phyloP scores from a whole-genome alignment of 78 protist genomes.

The Planoprotostelium fungivorum region DNA sequence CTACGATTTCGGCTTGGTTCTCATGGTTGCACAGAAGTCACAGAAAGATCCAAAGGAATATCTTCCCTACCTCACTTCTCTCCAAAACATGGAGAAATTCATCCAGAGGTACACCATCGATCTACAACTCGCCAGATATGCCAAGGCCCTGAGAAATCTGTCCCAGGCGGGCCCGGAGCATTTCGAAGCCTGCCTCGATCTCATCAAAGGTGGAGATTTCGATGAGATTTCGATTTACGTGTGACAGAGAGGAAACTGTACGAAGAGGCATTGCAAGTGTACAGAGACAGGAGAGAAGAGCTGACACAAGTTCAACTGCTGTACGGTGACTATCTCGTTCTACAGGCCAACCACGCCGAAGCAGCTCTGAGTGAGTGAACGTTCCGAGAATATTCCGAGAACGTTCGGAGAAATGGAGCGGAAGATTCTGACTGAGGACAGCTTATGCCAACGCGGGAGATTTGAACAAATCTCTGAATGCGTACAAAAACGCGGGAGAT shows the following conservation, averaged over 20 bases:
- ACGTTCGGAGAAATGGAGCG: no score
- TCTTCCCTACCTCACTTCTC: conserved; percentile 49
- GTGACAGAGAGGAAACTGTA: conserved; percentile 7
- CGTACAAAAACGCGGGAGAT: conserved; percentile 39
- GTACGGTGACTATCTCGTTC: conserved; percentile 34
- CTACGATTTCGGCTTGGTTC: conserved; percentile 76
- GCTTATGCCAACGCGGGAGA: conserved; percentile 14
- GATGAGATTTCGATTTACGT: not conserved
- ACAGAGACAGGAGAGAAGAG: conserved; percentile 5
- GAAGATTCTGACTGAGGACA: no score
- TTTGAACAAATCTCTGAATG: conserved; percentile 12
- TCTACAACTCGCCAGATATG: conserved; percentile 36
- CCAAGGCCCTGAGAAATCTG: conserved; percentile 50
- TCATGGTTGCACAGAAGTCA: conserved; percentile 77
- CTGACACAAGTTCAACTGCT: conserved; percentile 26
- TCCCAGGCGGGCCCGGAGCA: conserved; percentile 41
- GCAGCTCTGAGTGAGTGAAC: conserved; percentile 15
- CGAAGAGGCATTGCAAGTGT: conserved; percentile 25
- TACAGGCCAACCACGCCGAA: conserved; percentile 13
- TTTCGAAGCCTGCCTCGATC: conserved; percentile 22
- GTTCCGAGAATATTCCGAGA: no score
- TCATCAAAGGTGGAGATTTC: conserved; percentile 2
- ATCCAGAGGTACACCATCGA: conserved; percentile 62
- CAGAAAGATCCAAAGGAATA: conserved; percentile 86
- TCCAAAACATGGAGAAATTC: conserved; percentile 34